phyloP scores from a whole-genome alignment of 768 basidiomycete species.

The Lepiota subincarnata region DNA sequence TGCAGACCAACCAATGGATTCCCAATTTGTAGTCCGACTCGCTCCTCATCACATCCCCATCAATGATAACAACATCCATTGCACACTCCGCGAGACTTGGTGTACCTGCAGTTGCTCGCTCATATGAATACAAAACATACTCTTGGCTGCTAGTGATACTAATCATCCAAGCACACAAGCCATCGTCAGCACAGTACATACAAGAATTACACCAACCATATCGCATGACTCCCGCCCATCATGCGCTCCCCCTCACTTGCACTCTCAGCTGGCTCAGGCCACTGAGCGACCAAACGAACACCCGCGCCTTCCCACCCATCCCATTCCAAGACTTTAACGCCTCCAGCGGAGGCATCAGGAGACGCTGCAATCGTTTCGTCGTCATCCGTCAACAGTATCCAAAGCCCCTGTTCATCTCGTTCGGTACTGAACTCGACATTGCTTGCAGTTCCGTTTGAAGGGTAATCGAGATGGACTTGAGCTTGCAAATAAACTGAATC shows the following conservation, averaged over 20 bases:
- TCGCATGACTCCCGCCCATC: constrained; percentile 47
- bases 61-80: too few species aligned
- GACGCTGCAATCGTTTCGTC: constrained; percentile 26
- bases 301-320: constrained; percentile 39
- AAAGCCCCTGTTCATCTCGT: constrained; percentile 24
- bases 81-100: too few species aligned
- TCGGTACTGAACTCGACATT: not conserved
- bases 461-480: not conserved
- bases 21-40: too few species aligned
- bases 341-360: constrained; percentile 22
- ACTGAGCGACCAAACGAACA: constrained; percentile 36
- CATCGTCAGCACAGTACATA: too few species aligned
- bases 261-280: constrained; percentile 27
- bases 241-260: constrained; percentile 21
- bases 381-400: constrained; percentile 50
- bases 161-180: too few species aligned
- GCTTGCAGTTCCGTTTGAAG: not conserved
- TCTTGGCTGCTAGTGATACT: too few species aligned
- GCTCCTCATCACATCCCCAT: too few species aligned
- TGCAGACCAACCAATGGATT: too few species aligned
- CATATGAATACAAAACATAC: too few species aligned
- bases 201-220: constrained; percentile 50
- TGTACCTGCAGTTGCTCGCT: too few species aligned
- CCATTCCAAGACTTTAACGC: constrained; percentile 47
- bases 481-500: constrained; percentile 10